Conservation (phyloP, 495 filamentous ascomycete species). For the Hyphodiscus hymeniophilus region DNA sequence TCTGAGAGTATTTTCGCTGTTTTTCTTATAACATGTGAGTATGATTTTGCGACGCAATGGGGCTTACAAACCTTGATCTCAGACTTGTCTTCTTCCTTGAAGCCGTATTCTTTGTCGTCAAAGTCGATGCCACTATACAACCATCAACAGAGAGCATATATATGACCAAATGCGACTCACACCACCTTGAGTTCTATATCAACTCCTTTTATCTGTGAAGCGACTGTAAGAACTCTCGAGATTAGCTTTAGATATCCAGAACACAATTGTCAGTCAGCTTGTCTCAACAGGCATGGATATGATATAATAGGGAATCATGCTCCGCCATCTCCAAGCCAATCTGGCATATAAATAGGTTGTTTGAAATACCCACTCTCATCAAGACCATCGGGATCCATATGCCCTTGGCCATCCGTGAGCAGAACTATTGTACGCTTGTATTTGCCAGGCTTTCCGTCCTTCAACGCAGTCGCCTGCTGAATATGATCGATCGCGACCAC, state of each 20-base stretch:
- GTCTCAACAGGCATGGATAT: too few relatives aligned
- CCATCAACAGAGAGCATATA: neutral
- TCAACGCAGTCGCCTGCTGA: constrained; percentile 46
- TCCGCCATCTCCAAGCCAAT: too few relatives aligned
- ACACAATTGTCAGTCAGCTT: too few relatives aligned
- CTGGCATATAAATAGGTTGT: too few relatives aligned
- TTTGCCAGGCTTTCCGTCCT: constrained; percentile 64
- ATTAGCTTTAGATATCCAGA: too few relatives aligned
- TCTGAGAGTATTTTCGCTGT: constrained; percentile 62
- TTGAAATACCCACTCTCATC: too few relatives aligned
- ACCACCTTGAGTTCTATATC: constrained; percentile 72
- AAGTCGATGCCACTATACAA: constrained; percentile 79
- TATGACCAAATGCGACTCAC: constrained; percentile 39
- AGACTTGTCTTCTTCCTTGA: constrained; percentile 88
- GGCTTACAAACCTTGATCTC: constrained; percentile 45
- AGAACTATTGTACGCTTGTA: constrained; percentile 76
- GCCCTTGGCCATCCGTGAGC: constrained; percentile 69
- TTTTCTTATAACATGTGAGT: constrained; percentile 29
- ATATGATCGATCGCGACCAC: constrained; percentile 86
- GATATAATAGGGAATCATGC: too few relatives aligned
- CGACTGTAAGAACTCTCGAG: too few relatives aligned
- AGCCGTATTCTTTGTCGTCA: constrained; percentile 83
- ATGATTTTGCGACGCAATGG: neutral
- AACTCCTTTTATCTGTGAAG: constrained; percentile 59
- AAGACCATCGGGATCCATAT: constrained; percentile 58